phyloP scores from a whole-genome alignment of 1,284 basidiomycete species.

The Ganoderma leucocontextum region DNA sequence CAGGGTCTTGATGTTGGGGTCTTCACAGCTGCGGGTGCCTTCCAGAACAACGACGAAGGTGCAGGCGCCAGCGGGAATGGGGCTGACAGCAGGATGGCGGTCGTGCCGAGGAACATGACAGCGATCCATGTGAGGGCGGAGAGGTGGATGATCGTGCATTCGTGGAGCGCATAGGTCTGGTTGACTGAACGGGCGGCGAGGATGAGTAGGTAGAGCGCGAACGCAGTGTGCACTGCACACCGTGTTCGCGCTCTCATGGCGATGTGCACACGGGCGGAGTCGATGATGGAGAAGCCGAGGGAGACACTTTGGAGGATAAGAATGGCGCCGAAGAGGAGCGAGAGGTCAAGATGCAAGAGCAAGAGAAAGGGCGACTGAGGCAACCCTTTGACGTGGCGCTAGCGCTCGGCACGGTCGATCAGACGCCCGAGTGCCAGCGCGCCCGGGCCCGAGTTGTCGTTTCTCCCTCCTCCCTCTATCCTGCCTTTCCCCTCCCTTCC shows the following conservation, averaged over 20 bases:
- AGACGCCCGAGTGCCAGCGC: no score
- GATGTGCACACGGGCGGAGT: slow-evolving; percentile 45
- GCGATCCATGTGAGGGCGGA: slow-evolving; percentile 65
- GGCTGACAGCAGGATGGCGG: slow-evolving; percentile 65
- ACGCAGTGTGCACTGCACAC: slow-evolving; percentile 60
- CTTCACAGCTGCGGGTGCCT: not conserved
- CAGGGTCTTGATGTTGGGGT: no score
- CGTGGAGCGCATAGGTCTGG: slow-evolving; percentile 61
- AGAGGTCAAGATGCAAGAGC: no score
- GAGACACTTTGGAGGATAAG: slow-evolving; percentile 59
- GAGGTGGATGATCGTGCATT: slow-evolving; percentile 73
- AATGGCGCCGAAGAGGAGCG: slow-evolving; percentile 53
- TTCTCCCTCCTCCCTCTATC: no score
- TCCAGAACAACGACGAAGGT: not conserved
- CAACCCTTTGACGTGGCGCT: no score
- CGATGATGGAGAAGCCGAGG: slow-evolving; percentile 60
- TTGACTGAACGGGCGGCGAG: slow-evolving; percentile 63
- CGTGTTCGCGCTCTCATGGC: no score
- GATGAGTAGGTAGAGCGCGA: slow-evolving; percentile 67
- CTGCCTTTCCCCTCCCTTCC: no score
- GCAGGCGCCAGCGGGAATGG: slow-evolving; percentile 45
- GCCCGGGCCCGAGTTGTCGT: no score
- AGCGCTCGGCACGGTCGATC: no score
- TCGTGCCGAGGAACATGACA: slow-evolving; percentile 54
- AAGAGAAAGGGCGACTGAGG: no score